Evolutionary conservation across 306 rosid species (phyloP).

Genomic region (Cucurbita moschata): DNA sequence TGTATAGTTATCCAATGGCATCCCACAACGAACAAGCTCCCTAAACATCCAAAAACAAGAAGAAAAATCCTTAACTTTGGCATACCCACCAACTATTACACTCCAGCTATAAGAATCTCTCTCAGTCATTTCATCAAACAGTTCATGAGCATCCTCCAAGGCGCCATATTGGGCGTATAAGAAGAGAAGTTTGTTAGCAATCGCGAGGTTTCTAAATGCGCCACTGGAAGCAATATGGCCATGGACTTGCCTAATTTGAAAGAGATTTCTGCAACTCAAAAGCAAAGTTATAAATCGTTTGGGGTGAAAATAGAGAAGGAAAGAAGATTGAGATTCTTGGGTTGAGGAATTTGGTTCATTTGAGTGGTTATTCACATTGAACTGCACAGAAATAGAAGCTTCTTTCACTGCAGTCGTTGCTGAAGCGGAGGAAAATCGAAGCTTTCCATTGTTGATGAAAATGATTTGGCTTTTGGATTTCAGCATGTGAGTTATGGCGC

Average conservation of each 20-base stretch:
- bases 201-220: conserved; percentile 24
- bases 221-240: conserved; percentile 29
- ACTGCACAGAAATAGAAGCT: neutral
- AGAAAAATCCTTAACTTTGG: conserved; percentile 35
- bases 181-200: conserved; percentile 63
- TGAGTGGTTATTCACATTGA: neutral
- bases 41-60: conserved; percentile 40
- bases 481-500: conserved; percentile 1
- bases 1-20: conserved; percentile 39
- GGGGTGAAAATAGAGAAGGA: conserved; percentile 18
- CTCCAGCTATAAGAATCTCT: conserved; percentile 51
- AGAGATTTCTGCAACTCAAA: conserved; percentile 27
- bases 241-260: conserved; percentile 47
- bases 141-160: conserved; percentile 23
- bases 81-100: conserved; percentile 54
- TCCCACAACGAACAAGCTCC: conserved; percentile 33
- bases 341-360: neutral
- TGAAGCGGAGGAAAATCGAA: conserved; percentile 4
- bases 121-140: conserved; percentile 34
- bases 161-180: conserved; percentile 29
- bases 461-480: conserved; percentile 3
- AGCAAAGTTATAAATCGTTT: conserved; percentile 23
- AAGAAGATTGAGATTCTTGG: conserved; percentile 6
- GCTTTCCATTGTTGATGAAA: conserved; percentile 1
- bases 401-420: neutral